A percentile compares a stretch with the other conserved stretches of the same genome.
phyloP scores from a whole-genome alignment of 2,329 filamentous ascomycete species.

The Exserohilum turcica region DNA sequence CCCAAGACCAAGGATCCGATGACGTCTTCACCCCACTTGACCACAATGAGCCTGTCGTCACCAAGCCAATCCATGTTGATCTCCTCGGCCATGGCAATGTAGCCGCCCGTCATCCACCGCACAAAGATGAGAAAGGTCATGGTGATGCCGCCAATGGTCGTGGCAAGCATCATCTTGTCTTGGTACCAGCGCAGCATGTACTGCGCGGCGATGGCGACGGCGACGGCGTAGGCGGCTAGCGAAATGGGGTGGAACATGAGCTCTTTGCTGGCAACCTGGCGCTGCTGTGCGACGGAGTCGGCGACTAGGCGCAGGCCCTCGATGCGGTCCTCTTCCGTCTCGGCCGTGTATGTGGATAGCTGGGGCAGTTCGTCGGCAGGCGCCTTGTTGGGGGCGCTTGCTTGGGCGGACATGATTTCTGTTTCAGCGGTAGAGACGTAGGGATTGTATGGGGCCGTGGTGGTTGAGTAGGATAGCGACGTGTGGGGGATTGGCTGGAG shows the following conservation, averaged over 20 bases:
- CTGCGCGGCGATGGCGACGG: conserved; percentile 49
- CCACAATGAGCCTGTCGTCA: conserved; percentile 60
- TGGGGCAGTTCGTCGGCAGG: conserved; percentile 54
- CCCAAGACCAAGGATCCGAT: conserved; percentile 74
- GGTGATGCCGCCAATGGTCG: conserved; percentile 64
- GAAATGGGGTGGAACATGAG: conserved; percentile 53
- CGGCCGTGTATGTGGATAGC: conserved; percentile 63
- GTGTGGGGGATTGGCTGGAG: conserved; percentile 62
- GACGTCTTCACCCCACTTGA: conserved; percentile 69
- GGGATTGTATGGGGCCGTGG: conserved; percentile 43
- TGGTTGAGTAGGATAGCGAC: conserved; percentile 52
- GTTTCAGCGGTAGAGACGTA: conserved; percentile 45
- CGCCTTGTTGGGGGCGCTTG: conserved; percentile 28
- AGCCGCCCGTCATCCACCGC: conserved; percentile 64
- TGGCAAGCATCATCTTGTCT: conserved; percentile 62
- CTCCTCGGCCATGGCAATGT: conserved; percentile 66
- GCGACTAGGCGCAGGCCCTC: conserved; percentile 75
- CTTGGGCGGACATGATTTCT: conserved; percentile 44
- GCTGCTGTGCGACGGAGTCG: conserved; percentile 82
- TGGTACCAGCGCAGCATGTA: conserved; percentile 48
- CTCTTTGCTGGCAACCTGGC: conserved; percentile 66
- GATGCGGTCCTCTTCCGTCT: conserved; percentile 63
- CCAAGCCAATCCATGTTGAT: conserved; percentile 68
- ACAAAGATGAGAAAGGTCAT: conserved; percentile 68
- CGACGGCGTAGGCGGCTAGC: conserved; percentile 47